Conservation (phyloP, 768 basidiomycete species). For the Termitomyces sp. region DNA sequence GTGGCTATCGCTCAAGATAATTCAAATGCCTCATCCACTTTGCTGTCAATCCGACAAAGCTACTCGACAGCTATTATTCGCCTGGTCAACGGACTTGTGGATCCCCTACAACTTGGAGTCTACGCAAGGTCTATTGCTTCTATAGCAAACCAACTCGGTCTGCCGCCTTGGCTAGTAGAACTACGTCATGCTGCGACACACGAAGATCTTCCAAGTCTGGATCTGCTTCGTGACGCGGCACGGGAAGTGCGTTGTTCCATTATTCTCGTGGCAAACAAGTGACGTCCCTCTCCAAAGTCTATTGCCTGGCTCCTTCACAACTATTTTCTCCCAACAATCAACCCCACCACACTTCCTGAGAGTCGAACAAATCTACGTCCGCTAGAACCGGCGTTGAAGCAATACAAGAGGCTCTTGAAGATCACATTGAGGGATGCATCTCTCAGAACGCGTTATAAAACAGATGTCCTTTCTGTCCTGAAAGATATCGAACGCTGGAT, state of each 20-base stretch:
- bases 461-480: constrained; percentile 47
- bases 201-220: constrained; percentile 87
- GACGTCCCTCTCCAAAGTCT: constrained; percentile 45
- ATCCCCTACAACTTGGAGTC: constrained; percentile 85
- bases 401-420: constrained; percentile 73
- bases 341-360: constrained; percentile 41
- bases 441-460: constrained; percentile 47
- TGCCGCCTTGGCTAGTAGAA: constrained; percentile 90
- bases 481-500: constrained; percentile 79
- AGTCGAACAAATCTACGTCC: constrained; percentile 45
- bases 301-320: constrained; percentile 81
- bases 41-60: constrained; percentile 65
- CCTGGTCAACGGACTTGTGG: constrained; percentile 93
- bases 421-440: constrained; percentile 63
- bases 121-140: constrained; percentile 91
- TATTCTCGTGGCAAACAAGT: constrained; percentile 2
- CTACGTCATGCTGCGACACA: constrained; percentile 95
- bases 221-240: constrained; percentile 73
- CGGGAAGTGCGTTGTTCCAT: constrained; percentile 52
- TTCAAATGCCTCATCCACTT: constrained; percentile 19
- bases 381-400: constrained; percentile 64
- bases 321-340: constrained; percentile 79
- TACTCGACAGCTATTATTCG: constrained; percentile 83
- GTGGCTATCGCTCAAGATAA: constrained; percentile 58
- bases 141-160: constrained; percentile 81